Evolutionary conservation across 176 grass and related monocot genomes (phyloP).

Genomic region (Cocos nucifera): DNA sequence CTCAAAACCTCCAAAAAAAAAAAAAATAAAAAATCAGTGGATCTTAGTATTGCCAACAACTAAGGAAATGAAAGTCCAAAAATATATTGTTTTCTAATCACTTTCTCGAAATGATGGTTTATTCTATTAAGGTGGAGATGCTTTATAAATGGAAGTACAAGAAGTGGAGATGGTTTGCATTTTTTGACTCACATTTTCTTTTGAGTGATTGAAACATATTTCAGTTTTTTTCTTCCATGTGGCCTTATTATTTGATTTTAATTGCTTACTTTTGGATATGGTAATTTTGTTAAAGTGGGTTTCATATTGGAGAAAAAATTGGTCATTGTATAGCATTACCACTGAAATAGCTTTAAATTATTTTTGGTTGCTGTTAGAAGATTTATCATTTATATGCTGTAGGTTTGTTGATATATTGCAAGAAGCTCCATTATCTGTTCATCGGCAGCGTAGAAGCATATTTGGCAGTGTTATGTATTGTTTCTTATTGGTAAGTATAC

Average conservation of each 20-base stretch:
- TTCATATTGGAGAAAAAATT: not conserved
- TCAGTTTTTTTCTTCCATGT: no score
- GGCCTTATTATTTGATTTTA: not conserved
- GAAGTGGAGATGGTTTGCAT: no score
- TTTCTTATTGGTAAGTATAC: conserved; percentile 75
- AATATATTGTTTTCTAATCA: no score
- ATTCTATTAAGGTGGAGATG: no score
- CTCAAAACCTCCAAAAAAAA: no score
- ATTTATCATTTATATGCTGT: conserved; percentile 10
- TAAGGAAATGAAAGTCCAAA: no score
- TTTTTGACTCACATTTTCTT: no score
- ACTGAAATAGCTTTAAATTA: not conserved
- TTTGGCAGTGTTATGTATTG: conserved; percentile 77
- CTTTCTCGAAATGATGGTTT: no score
- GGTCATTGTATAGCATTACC: not conserved
- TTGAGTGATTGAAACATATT: no score
- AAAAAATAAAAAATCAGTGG: no score
- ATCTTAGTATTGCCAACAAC: no score
- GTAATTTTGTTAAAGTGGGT: not conserved
- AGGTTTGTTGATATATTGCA: conserved; percentile 86
- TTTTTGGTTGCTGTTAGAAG: conserved; percentile 7
- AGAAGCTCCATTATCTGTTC: conserved; percentile 73
- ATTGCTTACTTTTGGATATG: not conserved
- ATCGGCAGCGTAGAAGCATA: conserved; percentile 75
- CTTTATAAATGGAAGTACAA: no score